Percentiles rank a stretch among this genome's conserved stretches.
phyloP scores from a whole-genome alignment of 257 asterid species.

The Cinchona pubescens region DNA sequence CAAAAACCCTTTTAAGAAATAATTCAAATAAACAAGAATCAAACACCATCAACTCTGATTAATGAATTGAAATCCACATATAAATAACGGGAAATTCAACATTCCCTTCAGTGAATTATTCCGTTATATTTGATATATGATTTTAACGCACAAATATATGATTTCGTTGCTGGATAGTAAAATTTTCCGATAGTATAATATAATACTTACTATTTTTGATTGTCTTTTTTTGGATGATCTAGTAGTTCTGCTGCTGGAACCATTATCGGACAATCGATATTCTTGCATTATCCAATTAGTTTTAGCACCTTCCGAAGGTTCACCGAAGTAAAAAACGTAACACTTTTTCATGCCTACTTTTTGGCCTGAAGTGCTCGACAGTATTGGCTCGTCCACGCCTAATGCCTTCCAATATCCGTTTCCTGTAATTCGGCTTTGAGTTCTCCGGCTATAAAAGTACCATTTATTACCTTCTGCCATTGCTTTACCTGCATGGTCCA shows the following conservation, averaged over 20 bases:
- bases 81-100: too few species aligned
- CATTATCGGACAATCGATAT: conserved; percentile 47
- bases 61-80: background rate
- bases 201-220: conserved; percentile 52
- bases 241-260: conserved; percentile 33
- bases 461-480: conserved; percentile 90
- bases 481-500: conserved; percentile 60
- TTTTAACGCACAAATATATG: too few species aligned
- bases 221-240: conserved; percentile 54
- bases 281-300: conserved; percentile 96
- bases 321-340: conserved; percentile 63
- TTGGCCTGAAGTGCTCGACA: conserved; percentile 37
- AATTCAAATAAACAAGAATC: background rate
- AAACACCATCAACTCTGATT: too few species aligned
- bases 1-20: background rate
- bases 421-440: conserved; percentile 54
- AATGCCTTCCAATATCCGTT: conserved; percentile 79
- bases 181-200: too few species aligned
- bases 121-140: too few species aligned
- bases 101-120: too few species aligned
- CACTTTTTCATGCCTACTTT: conserved; percentile 63
- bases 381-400: conserved; percentile 71
- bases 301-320: conserved; percentile 47
- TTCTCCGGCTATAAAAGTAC: conserved; percentile 87
- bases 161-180: too few species aligned